Evolutionary conservation across 192 early-diverging fungal genomes (phyloP), one percentile per base, ranked within the genome.

Genomic region (Piromyces finnis): DNA sequence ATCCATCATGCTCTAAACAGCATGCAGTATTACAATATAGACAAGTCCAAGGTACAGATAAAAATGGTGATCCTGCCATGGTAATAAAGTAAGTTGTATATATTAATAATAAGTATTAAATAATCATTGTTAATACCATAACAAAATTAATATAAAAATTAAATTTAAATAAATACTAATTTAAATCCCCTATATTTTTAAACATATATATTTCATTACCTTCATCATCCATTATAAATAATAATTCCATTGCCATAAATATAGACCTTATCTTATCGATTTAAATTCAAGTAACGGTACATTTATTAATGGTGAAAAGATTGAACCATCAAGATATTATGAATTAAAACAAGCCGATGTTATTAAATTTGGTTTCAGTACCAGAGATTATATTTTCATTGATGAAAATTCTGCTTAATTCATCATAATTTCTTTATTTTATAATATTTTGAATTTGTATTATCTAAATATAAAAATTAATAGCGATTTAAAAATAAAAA

Each of bases 21-120:
- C 97, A 98, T 82, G 94, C 96, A 5, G 97, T 94, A 1, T 82
- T 98, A 32, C 97, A 98, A 83, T 97, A 88, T 84, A 90, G 95
- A 77, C 92, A 90, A 78, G 83, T 93, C 9, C 85, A 83, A 17
- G 84, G 88, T 15, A 89, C 81, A 0, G 84, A 92, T 78, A 79
- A 86, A n/a, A 14, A 84, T 32, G 88, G 89, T 1, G 84, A 90
- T 30, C 30, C 83, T 3, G 83, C 81, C 3, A 82, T 85, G 28
- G 81, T 81, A 7, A 87, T 90, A 28, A 94, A 92, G 92, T 92
- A 87, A 81, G 86, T 78, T 18, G 15, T 18, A 26, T 77, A 6
- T 27, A 18, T 39, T n/a, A n/a, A n/a, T n/a, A n/a, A n/a, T n/a
- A n/a, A n/a, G n/a, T n/a, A n/a, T n/a, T n/a, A n/a, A n/a, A n/a